Evolutionary conservation across 805 yeast genomes (phyloP), one percentile per base, ranked within the genome.

Genomic region (Zygosaccharomyces gambellarensis): DNA sequence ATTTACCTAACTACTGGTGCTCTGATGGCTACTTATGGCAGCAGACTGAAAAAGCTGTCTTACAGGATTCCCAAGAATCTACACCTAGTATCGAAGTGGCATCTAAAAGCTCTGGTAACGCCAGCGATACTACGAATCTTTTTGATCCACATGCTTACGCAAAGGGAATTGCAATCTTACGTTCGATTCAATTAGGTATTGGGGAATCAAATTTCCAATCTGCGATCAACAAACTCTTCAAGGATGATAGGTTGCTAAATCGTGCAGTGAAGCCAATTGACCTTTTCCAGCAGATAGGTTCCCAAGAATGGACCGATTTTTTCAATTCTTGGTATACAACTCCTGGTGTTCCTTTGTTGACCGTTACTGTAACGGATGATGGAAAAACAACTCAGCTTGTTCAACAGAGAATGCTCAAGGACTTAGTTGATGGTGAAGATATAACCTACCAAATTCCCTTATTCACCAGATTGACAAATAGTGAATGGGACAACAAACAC

Each of bases 401-500:
- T 36, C 80, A 77, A 56, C 70, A 71, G 50, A 63, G 76, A 51
- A 71, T 55, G 46, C 23, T 62, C n/a, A 49, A 59, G 11, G 54
- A 56, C 11, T 59, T 57, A 5, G 56, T 58, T 25, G 59, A 63
- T n/a, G 57, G 68, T 11, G 87, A 82, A 60, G 82, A 83, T 56
- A 67, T 72, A 36, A 83, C 85, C 3, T 85, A 71, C 59, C 84
- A 82, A 53, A 68, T 85, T 40, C 90, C 92, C 3, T 62, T 86
- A 40, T 60, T 65, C 25, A 53, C 55, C n/a, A 45, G 45, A 17
- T 44, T 58, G 38, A 50, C 59, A 12, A 48, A 52, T 25, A 60
- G 60, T n/a, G 34, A 50, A 17, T 14, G 30, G 8, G 67, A 63
- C 41, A 44, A 44, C 6, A 47, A 55, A 19, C 56, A 63, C 29